Conservation (phyloP, 2,329 filamentous ascomycete species). For the Ceratocystis alfenasii region DNA sequence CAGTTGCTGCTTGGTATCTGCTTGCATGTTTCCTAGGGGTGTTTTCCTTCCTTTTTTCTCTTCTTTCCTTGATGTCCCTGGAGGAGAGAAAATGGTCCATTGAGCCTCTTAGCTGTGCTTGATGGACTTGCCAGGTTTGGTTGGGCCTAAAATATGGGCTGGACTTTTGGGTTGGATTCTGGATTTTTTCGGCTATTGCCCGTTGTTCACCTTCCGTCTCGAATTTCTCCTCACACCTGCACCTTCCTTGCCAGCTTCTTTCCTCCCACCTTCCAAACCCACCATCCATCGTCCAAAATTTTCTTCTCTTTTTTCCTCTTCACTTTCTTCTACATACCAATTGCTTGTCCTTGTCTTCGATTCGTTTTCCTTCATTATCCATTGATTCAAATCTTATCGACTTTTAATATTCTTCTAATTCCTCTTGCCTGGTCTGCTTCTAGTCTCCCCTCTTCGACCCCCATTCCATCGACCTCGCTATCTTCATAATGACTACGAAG, state of each 20-base stretch:
- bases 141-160: slow-evolving; percentile 6
- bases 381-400: slow-evolving; percentile 10
- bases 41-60: background rate
- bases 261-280: slow-evolving; percentile 7
- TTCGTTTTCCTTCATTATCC: slow-evolving; percentile 17
- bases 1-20: background rate
- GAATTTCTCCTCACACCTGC: slow-evolving; percentile 13
- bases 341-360: slow-evolving; percentile 13
- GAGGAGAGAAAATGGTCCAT: background rate
- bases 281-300: slow-evolving; percentile 5
- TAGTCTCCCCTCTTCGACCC: background rate
- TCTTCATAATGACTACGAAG: slow-evolving; percentile 36
- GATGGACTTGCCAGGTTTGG: slow-evolving; percentile 1
- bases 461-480: background rate
- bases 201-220: slow-evolving; percentile 10
- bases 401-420: slow-evolving; percentile 8
- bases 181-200: background rate
- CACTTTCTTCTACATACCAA: background rate
- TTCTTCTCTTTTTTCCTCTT: slow-evolving; percentile 1
- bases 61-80: background rate
- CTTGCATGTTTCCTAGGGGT: background rate
- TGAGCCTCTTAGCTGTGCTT: background rate
- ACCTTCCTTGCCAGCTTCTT: slow-evolving; percentile 4
- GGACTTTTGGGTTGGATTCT: slow-evolving; percentile 1
- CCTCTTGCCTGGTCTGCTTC: background rate